Percentiles rank a stretch among this genome's conserved stretches.
These are phyloP conservation scores for Irpex rosettiformis DNA, from an alignment of 1,284 basidiomycete species.

Conservation along the genomic window DNA sequence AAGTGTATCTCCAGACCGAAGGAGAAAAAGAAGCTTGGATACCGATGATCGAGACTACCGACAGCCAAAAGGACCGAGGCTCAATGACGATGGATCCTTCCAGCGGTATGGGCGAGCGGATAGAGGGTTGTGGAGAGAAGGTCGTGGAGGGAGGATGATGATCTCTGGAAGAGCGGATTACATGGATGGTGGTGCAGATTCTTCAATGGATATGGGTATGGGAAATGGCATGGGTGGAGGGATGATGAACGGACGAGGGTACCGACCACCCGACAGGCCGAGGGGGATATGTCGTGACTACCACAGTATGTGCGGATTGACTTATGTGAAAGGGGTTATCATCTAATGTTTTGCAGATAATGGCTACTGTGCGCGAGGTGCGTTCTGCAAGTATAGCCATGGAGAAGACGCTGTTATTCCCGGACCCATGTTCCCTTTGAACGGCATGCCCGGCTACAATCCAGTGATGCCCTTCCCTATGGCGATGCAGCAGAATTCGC, in stretches of 20 bases:
- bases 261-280: constrained; percentile 63
- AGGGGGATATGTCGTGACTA: constrained; percentile 84
- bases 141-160: constrained; percentile 29
- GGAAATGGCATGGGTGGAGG: constrained; percentile 18
- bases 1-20: constrained; percentile 44
- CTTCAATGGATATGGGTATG: constrained; percentile 32
- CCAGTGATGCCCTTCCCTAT: constrained; percentile 51
- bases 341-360: constrained; percentile 51
- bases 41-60: constrained; percentile 57
- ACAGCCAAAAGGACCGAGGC: constrained; percentile 66
- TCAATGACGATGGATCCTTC: constrained; percentile 59
- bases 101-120: constrained; percentile 47
- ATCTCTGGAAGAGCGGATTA: constrained; percentile 24
- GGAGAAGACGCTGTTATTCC: constrained; percentile 79
- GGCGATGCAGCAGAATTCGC: constrained; percentile 35
- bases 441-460: constrained; percentile 45
- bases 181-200: constrained; percentile 31
- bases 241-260: constrained; percentile 49
- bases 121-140: constrained; percentile 36
- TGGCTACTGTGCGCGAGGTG: constrained; percentile 89
- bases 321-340: neutral
- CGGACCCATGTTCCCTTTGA: constrained; percentile 59
- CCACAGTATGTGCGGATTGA: constrained; percentile 75
- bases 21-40: constrained; percentile 61
- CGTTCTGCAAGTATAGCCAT: constrained; percentile 90